Evolutionary conservation across 2,329 filamentous ascomycete species (phyloP), one percentile per base, ranked within the genome.

Genomic region (Phoma sp.): DNA sequence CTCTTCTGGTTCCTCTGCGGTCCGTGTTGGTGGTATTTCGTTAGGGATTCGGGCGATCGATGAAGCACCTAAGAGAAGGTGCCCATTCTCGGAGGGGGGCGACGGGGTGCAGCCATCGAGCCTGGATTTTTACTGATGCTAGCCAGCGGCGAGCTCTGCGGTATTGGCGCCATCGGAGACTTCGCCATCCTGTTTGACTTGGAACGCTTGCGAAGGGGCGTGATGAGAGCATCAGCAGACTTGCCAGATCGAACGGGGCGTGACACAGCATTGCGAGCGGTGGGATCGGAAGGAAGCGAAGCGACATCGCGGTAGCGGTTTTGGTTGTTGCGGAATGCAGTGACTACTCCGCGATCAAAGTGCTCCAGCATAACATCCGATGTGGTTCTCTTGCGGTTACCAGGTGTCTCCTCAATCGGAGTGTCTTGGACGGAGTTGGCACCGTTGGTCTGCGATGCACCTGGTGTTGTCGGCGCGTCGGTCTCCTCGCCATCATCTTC

Each of bases 311-410:
- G 72, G 45, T 72, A 75, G 21, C 72, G 68, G 41, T 70, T 75
- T 44, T 76, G 74, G 33, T 76, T 75, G 55, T 73, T 74, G 27
- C 74, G 69, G 63, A 76, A 76, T 10, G 74, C 73, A 35, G 72
- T 76, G 13, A 76, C 72, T 12, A 74, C 80, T 27, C 82, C 83
- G 9, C 88, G 89, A 44, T 61, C 77, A 74, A 73, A 76, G 45
- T 77, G 74, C 51, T 76, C 70, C 7, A 76, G 71, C 70, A 76
- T 75, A 19, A 65, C 68, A 55, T 76, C 74, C 3, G 73, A 73
- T 3, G 62, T 63, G 7, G 63, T 66, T 36, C 68, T 65, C 55
- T 64, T 72, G 36, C 66, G 69, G 13, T 52, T 64, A 27, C 55
- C 37, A 8, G 72, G 70, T 1, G 69, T 70, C 24, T 61, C 60